phyloP scores from a whole-genome alignment of 1,139 yeast genomes.

The Kurtzmaniella quercitrusa region DNA sequence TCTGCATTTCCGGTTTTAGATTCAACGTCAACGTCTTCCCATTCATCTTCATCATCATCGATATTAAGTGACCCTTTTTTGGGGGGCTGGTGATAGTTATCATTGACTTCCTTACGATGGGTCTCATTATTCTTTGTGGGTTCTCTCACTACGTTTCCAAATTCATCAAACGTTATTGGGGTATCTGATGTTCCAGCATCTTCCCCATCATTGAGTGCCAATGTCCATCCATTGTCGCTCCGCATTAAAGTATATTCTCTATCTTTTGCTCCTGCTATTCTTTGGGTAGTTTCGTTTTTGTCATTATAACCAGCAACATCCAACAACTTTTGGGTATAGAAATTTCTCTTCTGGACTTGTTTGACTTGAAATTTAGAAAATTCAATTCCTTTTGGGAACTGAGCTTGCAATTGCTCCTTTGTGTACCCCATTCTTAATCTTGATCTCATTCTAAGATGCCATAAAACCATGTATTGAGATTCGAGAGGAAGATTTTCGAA shows the following conservation, averaged over 20 bases:
- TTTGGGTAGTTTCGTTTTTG: constrained; percentile 37
- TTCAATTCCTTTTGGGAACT: constrained; percentile 83
- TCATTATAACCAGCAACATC: constrained; percentile 80
- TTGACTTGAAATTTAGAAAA: constrained; percentile 91
- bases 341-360: constrained; percentile 89
- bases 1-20: constrained; percentile 25
- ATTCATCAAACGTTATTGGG: constrained; percentile 44
- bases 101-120: neutral
- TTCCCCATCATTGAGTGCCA: constrained; percentile 50
- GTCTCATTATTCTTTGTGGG: constrained; percentile 5
- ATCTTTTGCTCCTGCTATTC: constrained; percentile 86
- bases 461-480: constrained; percentile 83
- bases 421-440: constrained; percentile 93
- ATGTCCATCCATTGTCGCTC: constrained; percentile 83
- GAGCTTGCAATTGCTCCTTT: constrained; percentile 73
- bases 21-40: constrained; percentile 56
- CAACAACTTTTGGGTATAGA: constrained; percentile 83
- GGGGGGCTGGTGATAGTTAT: no score
- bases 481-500: constrained; percentile 67
- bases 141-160: constrained; percentile 13
- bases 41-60: constrained; percentile 43
- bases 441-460: constrained; percentile 77
- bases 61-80: constrained; percentile 7
- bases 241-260: constrained; percentile 71
- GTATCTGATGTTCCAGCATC: constrained; percentile 34